Conservation (phyloP, 805 yeast genomes). For the Kodamaea neixiangensis region DNA sequence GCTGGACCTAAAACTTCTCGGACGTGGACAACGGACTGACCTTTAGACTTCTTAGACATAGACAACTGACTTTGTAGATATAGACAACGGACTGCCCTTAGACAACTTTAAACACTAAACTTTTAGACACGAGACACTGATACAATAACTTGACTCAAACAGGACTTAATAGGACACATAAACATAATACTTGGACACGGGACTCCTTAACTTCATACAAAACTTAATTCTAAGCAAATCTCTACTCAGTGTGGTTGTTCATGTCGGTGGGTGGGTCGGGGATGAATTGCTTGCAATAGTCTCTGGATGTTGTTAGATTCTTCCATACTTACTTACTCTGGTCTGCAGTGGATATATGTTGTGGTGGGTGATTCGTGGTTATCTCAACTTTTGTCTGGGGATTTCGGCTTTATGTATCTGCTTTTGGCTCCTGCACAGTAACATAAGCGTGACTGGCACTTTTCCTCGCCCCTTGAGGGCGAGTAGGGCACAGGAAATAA, state of each 20-base stretch:
- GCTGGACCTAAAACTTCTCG: neutral
- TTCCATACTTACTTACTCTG: conserved; percentile 8
- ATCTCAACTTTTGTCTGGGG: neutral
- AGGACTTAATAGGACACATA: neutral
- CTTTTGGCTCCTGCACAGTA: conserved; percentile 1
- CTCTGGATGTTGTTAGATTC: conserved; percentile 7
- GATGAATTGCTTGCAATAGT: conserved; percentile 5
- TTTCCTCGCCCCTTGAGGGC: too few relatives aligned
- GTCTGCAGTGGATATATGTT: conserved; percentile 11
- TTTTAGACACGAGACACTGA: too few relatives aligned
- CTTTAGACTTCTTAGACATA: neutral
- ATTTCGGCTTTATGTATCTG: too few relatives aligned
- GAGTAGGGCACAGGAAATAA: too few relatives aligned
- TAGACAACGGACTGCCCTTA: neutral
- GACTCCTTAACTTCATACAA: neutral
- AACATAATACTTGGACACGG: neutral
- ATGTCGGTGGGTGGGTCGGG: neutral
- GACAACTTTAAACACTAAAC: too few relatives aligned
- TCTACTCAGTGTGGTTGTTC: neutral
- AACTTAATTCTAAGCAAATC: neutral
- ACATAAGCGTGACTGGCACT: too few relatives aligned
- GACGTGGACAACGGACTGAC: neutral
- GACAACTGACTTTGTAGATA: too few relatives aligned
- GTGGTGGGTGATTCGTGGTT: neutral
- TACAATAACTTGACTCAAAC: neutral